These are phyloP conservation scores for Quercus ilex DNA, from an alignment of 306 rosid genomes.

Conservation along the genomic window DNA sequence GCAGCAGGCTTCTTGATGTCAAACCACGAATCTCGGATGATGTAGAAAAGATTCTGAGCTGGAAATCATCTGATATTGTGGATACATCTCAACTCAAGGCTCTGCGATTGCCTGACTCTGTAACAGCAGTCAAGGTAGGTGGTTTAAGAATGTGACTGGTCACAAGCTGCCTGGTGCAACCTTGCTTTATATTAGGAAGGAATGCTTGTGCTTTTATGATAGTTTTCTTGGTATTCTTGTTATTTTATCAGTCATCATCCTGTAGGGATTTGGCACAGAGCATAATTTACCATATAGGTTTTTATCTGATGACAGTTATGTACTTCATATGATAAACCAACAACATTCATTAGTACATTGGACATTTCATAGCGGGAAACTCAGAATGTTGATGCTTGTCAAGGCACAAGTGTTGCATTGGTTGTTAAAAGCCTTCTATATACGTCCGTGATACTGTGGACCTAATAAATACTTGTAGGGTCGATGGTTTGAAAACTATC, in stretches of 20 bases:
- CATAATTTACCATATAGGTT: neutral
- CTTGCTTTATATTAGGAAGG: neutral
- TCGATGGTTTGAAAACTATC: neutral
- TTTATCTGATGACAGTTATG: neutral
- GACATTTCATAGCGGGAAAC: neutral
- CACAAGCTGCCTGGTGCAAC: neutral
- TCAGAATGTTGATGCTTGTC: neutral
- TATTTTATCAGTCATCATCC: neutral
- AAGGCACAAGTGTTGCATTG: neutral
- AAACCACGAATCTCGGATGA: slow-evolving; percentile 42
- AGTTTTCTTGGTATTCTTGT: neutral
- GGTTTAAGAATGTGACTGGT: neutral
- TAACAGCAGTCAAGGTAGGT: slow-evolving; percentile 35
- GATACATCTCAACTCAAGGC: slow-evolving; percentile 39
- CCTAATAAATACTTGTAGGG: neutral
- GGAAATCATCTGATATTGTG: slow-evolving; percentile 38
- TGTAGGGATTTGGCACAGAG: neutral
- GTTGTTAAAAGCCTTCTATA: neutral
- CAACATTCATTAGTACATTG: neutral
- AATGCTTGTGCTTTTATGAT: neutral
- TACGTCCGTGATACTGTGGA: neutral
- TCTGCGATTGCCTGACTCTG: slow-evolving; percentile 35
- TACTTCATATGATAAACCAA: neutral
- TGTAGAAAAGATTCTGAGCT: slow-evolving; percentile 30
- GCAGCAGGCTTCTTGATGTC: slow-evolving; percentile 42